These are phyloP conservation scores for Nectriaceae sp. DNA, from an alignment of 2,329 filamentous ascomycete species.

Conservation along the genomic window DNA sequence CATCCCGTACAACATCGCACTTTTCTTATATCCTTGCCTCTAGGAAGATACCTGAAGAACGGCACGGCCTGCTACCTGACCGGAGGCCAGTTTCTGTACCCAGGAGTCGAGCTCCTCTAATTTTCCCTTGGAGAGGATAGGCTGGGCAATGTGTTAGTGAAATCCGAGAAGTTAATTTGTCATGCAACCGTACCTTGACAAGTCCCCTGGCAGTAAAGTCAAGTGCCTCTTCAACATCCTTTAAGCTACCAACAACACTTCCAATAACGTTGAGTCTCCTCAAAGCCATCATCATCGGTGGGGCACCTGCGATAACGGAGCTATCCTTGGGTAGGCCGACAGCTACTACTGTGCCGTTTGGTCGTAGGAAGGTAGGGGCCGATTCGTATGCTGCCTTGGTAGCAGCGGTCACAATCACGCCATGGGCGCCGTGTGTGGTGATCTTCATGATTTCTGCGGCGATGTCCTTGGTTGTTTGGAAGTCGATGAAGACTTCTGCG, in stretches of 20 bases:
- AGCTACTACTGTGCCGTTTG: slow-evolving; percentile 76
- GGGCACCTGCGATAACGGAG: slow-evolving; percentile 21
- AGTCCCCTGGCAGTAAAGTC: slow-evolving; percentile 27
- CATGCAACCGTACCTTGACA: slow-evolving; percentile 17
- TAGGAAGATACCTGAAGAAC: slow-evolving; percentile 18
- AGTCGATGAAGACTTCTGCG: slow-evolving; percentile 75
- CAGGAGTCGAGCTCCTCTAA: slow-evolving; percentile 26
- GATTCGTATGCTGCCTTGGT: slow-evolving; percentile 92
- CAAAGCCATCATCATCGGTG: slow-evolving; percentile 17
- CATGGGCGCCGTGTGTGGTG: slow-evolving; percentile 79
- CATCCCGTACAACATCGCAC: too few relatives aligned
- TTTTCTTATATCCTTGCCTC: too few relatives aligned
- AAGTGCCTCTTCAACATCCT: slow-evolving; percentile 28
- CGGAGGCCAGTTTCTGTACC: slow-evolving; percentile 22
- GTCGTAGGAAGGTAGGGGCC: slow-evolving; percentile 79
- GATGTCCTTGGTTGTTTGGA: slow-evolving; percentile 70
- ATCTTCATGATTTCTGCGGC: slow-evolving; percentile 74
- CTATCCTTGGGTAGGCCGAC: slow-evolving; percentile 69
- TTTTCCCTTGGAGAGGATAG: slow-evolving; percentile 26
- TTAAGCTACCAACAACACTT: slow-evolving; percentile 23
- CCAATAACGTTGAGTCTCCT: slow-evolving; percentile 25
- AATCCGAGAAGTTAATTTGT: background rate
- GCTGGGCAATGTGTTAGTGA: slow-evolving; percentile 12
- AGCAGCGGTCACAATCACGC: slow-evolving; percentile 80
- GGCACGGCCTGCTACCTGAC: slow-evolving; percentile 24